Evolutionary conservation across 805 yeast species (phyloP).

Genomic region (Metschnikowia cubensis): DNA sequence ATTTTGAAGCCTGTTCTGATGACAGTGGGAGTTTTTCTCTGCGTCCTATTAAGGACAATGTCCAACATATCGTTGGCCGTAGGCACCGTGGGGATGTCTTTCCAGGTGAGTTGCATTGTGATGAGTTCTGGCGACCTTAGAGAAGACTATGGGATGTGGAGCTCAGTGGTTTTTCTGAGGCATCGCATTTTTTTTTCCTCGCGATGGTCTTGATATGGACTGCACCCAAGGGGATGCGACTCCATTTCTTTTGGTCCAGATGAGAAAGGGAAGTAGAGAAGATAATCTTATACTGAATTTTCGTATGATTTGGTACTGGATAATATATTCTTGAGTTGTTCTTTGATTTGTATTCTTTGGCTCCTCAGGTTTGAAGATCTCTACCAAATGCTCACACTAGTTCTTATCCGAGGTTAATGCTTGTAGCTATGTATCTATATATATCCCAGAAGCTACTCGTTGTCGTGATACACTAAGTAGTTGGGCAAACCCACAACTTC

Average conservation of each 20-base stretch:
- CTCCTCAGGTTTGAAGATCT: too few species aligned
- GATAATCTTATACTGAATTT: too few species aligned
- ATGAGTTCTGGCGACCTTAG: background rate
- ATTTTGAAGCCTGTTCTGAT: slow-evolving; percentile 95
- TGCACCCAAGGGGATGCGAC: background rate
- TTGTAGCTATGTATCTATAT: background rate
- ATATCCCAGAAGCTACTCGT: slow-evolving; percentile 47
- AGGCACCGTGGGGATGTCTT: slow-evolving; percentile 95
- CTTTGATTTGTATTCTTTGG: too few species aligned
- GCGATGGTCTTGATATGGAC: slow-evolving; percentile 6
- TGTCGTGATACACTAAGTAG: slow-evolving; percentile 86
- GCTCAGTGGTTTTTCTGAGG: slow-evolving; percentile 3
- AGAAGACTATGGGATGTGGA: background rate
- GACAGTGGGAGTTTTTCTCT: slow-evolving; percentile 98
- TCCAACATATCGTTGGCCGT: slow-evolving; percentile 90
- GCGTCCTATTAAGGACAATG: slow-evolving; percentile 94
- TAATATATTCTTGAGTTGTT: too few species aligned
- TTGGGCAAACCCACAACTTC: slow-evolving; percentile 91
- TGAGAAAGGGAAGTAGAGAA: too few species aligned
- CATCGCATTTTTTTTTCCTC: slow-evolving; percentile 13
- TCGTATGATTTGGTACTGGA: too few species aligned
- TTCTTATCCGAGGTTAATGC: background rate
- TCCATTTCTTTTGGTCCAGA: background rate
- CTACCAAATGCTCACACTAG: background rate
- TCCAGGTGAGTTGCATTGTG: slow-evolving; percentile 94